Evolutionary conservation across 352 stramenopile genomes (phyloP).

Genomic region (Globisporangium irregulare): DNA sequence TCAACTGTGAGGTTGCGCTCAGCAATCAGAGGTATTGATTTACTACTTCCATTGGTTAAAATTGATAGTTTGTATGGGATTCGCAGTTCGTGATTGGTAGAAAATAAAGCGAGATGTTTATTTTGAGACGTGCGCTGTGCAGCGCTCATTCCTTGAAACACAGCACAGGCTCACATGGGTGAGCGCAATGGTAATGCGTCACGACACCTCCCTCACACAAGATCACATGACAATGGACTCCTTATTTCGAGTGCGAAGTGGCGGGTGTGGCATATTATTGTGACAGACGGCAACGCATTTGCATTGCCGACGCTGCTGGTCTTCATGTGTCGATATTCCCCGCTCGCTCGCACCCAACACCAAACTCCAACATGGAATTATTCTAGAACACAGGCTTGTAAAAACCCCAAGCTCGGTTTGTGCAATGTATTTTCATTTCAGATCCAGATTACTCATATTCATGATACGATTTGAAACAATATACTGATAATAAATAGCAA

Average conservation of each 20-base stretch:
- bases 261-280: neutral
- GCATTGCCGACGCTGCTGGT: too few species aligned
- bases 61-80: neutral
- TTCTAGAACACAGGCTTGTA: slow-evolving; percentile 15
- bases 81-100: neutral
- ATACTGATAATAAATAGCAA: neutral
- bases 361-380: slow-evolving; percentile 9
- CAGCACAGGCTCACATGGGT: neutral
- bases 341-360: neutral
- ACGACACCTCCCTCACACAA: neutral
- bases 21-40: neutral
- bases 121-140: too few species aligned
- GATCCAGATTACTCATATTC: neutral
- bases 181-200: neutral
- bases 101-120: neutral
- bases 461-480: neutral
- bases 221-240: neutral
- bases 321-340: too few species aligned
- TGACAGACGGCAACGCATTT: too few species aligned
- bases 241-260: neutral
- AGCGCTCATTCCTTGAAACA: neutral
- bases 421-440: neutral
- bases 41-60: neutral
- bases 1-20: neutral
- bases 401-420: neutral